Percentiles rank a stretch among this genome's conserved stretches.
phyloP scores from a whole-genome alignment of 148 eudicot species.

The Rhododendron ovatum region DNA sequence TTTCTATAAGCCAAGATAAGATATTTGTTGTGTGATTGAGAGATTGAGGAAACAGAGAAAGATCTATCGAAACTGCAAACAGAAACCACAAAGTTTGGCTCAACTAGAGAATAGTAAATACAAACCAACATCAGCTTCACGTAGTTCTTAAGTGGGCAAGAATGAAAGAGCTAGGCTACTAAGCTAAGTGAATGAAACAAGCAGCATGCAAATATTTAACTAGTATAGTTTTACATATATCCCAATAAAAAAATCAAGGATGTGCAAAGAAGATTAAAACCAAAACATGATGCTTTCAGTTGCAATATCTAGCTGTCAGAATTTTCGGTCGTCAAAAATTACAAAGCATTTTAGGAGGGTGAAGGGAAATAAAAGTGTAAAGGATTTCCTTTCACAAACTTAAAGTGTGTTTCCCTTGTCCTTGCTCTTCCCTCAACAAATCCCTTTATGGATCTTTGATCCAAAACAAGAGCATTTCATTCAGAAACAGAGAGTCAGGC shows the following conservation, averaged over 20 bases:
- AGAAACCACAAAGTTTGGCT: background rate
- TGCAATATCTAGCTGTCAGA: background rate
- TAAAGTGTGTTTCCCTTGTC: too few relatives aligned
- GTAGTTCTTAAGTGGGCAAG: background rate
- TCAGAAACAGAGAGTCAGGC: too few relatives aligned
- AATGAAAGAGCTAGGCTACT: background rate
- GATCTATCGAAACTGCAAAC: background rate
- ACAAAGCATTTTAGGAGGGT: background rate
- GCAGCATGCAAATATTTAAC: background rate
- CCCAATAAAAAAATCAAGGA: background rate
- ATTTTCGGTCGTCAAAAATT: background rate
- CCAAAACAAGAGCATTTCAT: too few relatives aligned
- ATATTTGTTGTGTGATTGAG: background rate
- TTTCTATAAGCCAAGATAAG: background rate
- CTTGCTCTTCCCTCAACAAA: too few relatives aligned
- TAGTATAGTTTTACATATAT: background rate
- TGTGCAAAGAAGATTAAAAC: background rate
- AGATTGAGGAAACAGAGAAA: background rate
- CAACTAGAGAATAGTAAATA: background rate
- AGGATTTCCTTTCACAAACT: background rate
- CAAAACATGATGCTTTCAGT: background rate
- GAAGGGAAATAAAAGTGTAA: background rate
- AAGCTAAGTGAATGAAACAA: background rate
- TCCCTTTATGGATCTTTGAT: too few relatives aligned
- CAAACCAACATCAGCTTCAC: background rate